These are phyloP conservation scores for Thelephora aurantiotincta DNA, from an alignment of 768 basidiomycete species.

Conservation along the genomic window DNA sequence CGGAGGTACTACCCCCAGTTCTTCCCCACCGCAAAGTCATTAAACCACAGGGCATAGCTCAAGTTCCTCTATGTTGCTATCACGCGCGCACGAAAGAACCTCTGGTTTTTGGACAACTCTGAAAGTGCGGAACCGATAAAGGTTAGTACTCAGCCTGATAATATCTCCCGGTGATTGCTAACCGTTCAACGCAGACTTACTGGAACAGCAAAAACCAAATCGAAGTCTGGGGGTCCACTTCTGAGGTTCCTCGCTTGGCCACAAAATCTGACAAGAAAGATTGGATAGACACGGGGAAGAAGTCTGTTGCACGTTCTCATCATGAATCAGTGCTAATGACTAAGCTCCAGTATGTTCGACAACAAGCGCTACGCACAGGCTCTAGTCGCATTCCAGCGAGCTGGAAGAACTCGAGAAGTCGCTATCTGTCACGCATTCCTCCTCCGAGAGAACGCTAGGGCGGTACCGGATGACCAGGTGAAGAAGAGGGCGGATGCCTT, in stretches of 20 bases:
- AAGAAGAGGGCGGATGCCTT: too few species aligned
- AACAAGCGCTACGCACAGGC: constrained; percentile 38
- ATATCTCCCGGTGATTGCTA: too few species aligned
- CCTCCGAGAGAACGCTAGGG: constrained; percentile 36
- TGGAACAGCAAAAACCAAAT: constrained; percentile 35
- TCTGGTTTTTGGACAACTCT: constrained; percentile 56
- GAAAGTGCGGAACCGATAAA: constrained; percentile 44
- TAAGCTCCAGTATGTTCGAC: constrained; percentile 18
- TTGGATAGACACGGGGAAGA: constrained; percentile 26
- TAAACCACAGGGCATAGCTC: constrained; percentile 21
- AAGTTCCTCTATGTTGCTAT: constrained; percentile 55
- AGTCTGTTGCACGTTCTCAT: background rate
- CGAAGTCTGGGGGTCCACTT: constrained; percentile 31
- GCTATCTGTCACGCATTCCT: constrained; percentile 37
- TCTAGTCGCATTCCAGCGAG: constrained; percentile 37
- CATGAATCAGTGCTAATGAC: background rate
- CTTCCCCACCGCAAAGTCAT: background rate
- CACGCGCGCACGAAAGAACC: constrained; percentile 47
- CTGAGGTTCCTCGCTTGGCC: constrained; percentile 38
- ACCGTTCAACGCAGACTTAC: constrained; percentile 23
- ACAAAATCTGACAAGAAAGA: constrained; percentile 35
- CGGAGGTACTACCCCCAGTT: constrained; percentile 4
- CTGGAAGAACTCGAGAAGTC: constrained; percentile 26
- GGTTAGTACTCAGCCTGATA: constrained; percentile 23
- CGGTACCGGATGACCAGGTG: constrained; percentile 6